Evolutionary conservation across 148 eudicot genomes (phyloP).

Genomic region (Vaccinium myrtillus): DNA sequence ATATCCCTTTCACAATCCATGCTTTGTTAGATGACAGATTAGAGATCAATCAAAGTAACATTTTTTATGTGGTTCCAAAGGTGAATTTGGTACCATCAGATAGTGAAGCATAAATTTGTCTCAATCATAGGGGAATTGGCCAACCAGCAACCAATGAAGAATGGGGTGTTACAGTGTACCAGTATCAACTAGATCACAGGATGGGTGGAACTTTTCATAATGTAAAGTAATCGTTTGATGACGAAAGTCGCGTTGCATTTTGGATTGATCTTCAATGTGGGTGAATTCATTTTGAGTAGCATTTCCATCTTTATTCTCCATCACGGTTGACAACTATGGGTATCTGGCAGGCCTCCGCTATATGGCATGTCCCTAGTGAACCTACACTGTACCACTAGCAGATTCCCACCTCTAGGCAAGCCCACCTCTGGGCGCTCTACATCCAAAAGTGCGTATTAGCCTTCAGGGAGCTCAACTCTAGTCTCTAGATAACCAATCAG

Average conservation of each 20-base stretch:
- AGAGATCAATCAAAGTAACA: background rate
- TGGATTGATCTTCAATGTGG: background rate
- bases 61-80: background rate
- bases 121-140: background rate
- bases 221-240: background rate
- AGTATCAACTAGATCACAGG: background rate
- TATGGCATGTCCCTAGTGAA: background rate
- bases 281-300: background rate
- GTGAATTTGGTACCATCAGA: background rate
- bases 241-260: background rate
- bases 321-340: background rate
- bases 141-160: background rate
- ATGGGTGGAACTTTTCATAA: background rate
- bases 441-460: background rate
- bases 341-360: background rate
- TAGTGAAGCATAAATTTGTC: background rate
- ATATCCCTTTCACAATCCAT: background rate
- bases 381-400: background rate
- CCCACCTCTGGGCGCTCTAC: background rate
- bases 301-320: background rate
- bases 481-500: background rate
- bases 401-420: background rate
- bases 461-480: background rate
- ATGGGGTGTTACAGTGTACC: background rate
- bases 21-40: background rate